Base-by-base conservation (phyloP, 371 early-diverging fungal genomes). In the Mucor velutinosus region DNA sequence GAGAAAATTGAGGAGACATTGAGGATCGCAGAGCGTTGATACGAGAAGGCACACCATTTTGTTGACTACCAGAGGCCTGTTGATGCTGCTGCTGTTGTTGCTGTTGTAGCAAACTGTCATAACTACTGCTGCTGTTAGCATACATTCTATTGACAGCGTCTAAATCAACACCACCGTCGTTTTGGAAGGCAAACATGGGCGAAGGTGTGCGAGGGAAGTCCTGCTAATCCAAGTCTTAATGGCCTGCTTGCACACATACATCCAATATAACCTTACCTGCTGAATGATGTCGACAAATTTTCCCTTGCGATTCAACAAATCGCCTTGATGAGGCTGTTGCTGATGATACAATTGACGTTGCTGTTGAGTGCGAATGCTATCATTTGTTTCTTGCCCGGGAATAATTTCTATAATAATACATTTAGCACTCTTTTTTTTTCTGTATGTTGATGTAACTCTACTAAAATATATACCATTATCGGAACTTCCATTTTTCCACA, bases 61-160 rank as follows among this genome's bases (percentile, higher is more conserved):
- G 53, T 3, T 45, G 45, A 30, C 61, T 47, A 32, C n/a, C 21
- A 57, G 33, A 29, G 19, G 63, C 55, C 39, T 63, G 63, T 3
- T 63, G 63, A 39, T 60, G 60, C 57, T 76, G 56, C 17, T 74
- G 78, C 25, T 51, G 65, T 32, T 64, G 72, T 37, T 75, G 74
- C 29, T 74, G 71, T 47, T 76, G 33, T 29, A 76, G 66, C 51
- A 30, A 62, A 63, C 30, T 66, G 59, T 21, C 65, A 53, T 61
- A 65, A 71, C 68, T 74, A 32, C 39, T 77, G 76, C 39, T 78
- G 33, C 39, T 65, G 39, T 49, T 80, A 71, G 49, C 74, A 29
- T 53, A 68, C 57, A 61, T 61, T 41, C 62, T 61, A 64, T 64
- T 58, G 23, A 65, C 59, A 53, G 66, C 39, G 37, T 68, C 63